Conservation (phyloP, 805 yeast species). For the Starmerella lactis-condensi region DNA sequence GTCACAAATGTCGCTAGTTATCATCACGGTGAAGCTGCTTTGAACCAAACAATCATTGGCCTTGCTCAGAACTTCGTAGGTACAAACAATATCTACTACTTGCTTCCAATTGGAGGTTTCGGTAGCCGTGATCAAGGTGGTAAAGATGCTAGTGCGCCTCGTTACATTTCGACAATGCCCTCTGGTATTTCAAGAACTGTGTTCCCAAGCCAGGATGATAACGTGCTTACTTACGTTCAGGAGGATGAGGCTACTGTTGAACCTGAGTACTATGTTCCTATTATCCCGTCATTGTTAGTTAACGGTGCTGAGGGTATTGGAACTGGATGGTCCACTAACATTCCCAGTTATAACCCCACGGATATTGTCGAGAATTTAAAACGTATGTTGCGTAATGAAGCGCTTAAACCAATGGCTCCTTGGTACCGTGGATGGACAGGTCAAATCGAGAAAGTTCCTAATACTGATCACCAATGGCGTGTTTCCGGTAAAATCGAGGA, state of each 20-base stretch:
- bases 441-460: constrained; percentile 35
- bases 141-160: constrained; percentile 94
- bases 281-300: constrained; percentile 85
- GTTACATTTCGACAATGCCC: constrained; percentile 83
- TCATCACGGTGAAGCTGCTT: constrained; percentile 85
- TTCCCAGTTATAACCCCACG: constrained; percentile 75
- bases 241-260: constrained; percentile 91
- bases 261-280: constrained; percentile 88
- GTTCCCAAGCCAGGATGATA: constrained; percentile 64
- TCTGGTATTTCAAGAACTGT: constrained; percentile 55
- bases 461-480: constrained; percentile 44
- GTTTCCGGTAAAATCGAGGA: constrained; percentile 69
- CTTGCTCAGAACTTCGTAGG: constrained; percentile 93
- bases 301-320: constrained; percentile 98
- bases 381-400: constrained; percentile 55
- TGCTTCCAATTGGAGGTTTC: constrained; percentile 84
- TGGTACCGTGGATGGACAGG: constrained; percentile 98
- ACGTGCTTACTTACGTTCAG: constrained; percentile 57
- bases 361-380: constrained; percentile 64
- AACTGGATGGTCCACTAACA: constrained; percentile 92
- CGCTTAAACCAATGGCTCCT: constrained; percentile 55
- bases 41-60: constrained; percentile 78
- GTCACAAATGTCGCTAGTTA: constrained; percentile 78
- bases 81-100: constrained; percentile 64
- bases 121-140: constrained; percentile 96